Evolutionary conservation across 495 filamentous ascomycete genomes (phyloP).

Genomic region (Bacidia gigantensis): DNA sequence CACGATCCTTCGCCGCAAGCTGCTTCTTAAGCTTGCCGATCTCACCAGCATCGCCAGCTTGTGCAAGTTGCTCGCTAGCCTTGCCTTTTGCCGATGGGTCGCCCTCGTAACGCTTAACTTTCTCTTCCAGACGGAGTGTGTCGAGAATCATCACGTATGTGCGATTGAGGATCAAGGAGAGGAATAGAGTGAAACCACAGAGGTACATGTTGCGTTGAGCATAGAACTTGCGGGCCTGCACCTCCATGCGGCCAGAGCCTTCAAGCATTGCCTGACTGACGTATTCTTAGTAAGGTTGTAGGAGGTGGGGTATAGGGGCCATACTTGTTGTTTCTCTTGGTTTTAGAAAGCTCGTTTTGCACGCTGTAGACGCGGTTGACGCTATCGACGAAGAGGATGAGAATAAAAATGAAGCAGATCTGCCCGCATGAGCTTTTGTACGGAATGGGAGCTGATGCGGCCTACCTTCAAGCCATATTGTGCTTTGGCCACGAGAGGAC

Average conservation of each 20-base stretch:
- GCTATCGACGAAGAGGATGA: slow-evolving; percentile 96
- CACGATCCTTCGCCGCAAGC: slow-evolving; percentile 54
- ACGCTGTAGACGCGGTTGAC: slow-evolving; percentile 98
- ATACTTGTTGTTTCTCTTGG: slow-evolving; percentile 32
- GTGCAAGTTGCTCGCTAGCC: slow-evolving; percentile 44
- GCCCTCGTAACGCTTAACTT: slow-evolving; percentile 72
- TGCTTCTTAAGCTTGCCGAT: slow-evolving; percentile 59
- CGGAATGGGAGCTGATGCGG: background rate
- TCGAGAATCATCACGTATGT: slow-evolving; percentile 98
- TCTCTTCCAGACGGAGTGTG: slow-evolving; percentile 81
- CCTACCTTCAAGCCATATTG: slow-evolving; percentile 68
- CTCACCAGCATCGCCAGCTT: slow-evolving; percentile 61
- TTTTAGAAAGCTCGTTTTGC: slow-evolving; percentile 66
- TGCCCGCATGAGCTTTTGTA: slow-evolving; percentile 31
- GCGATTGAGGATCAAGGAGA: slow-evolving; percentile 96
- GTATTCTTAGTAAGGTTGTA: slow-evolving; percentile 18
- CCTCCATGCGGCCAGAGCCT: slow-evolving; percentile 89
- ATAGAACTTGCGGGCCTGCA: slow-evolving; percentile 99
- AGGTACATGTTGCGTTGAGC: slow-evolving; percentile 99
- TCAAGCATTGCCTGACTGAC: slow-evolving; percentile 53
- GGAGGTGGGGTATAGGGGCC: slow-evolving; percentile 9
- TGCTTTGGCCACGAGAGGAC: slow-evolving; percentile 61
- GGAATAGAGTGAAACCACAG: slow-evolving; percentile 97
- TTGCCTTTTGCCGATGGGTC: slow-evolving; percentile 62
- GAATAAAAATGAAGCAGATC: slow-evolving; percentile 97